Evolutionary conservation across 495 filamentous ascomycete genomes (phyloP).

Genomic region (Penicillium bovifimosum): DNA sequence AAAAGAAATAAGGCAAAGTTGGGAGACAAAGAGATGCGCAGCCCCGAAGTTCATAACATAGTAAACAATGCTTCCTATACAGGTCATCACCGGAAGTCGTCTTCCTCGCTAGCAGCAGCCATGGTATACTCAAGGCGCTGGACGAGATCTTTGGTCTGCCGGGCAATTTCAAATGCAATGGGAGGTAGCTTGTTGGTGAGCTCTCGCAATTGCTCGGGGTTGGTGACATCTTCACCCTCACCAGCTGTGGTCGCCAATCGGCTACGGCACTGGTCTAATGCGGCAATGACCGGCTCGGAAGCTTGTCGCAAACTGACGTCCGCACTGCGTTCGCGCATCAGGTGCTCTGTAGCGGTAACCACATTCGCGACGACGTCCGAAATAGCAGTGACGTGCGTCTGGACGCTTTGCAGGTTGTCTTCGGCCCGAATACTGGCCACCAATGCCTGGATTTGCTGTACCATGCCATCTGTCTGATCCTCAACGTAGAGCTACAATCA

Average conservation of each 20-base stretch:
- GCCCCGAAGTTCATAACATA: background rate
- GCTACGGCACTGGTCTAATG: slow-evolving; percentile 57
- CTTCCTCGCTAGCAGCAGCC: slow-evolving; percentile 34
- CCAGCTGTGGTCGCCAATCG: slow-evolving; percentile 63
- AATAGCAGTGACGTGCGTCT: slow-evolving; percentile 66
- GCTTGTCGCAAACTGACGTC: slow-evolving; percentile 47
- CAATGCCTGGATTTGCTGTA: slow-evolving; percentile 76
- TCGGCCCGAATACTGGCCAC: slow-evolving; percentile 73
- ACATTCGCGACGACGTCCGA: slow-evolving; percentile 64
- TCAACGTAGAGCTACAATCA: slow-evolving; percentile 65
- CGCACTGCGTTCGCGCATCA: slow-evolving; percentile 42
- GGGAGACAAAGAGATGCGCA: background rate
- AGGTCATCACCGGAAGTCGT: slow-evolving; percentile 39
- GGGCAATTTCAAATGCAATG: slow-evolving; percentile 81
- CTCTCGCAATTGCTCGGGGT: slow-evolving; percentile 51
- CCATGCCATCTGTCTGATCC: slow-evolving; percentile 73
- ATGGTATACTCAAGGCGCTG: slow-evolving; percentile 33
- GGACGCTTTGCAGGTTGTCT: slow-evolving; percentile 58
- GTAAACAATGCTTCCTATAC: background rate
- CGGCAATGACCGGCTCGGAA: slow-evolving; percentile 55
- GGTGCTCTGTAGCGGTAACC: slow-evolving; percentile 56
- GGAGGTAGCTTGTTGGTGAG: slow-evolving; percentile 70
- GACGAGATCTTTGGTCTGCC: slow-evolving; percentile 75
- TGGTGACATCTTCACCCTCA: slow-evolving; percentile 52
- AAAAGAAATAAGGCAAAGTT: slow-evolving; percentile 1